Percentiles rank a stretch among this genome's conserved stretches.
Conservation (phyloP, 2,329 filamentous ascomycete species). For the Trichoderma breve region DNA sequence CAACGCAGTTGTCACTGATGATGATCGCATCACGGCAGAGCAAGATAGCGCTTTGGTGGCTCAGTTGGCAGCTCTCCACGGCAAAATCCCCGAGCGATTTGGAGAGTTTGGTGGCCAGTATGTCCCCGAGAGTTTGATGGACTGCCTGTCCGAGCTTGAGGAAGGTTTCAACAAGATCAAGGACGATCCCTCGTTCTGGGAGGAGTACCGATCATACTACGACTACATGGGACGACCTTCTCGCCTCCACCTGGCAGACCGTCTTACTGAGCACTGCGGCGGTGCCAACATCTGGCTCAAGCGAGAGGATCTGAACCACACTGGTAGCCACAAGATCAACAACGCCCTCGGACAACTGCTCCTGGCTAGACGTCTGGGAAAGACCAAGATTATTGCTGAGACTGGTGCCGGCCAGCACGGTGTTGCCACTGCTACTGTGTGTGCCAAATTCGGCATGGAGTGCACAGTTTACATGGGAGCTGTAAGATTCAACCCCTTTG, state of each 20-base stretch:
- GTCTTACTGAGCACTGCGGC: slow-evolving; percentile 82
- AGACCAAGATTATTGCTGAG: slow-evolving; percentile 96
- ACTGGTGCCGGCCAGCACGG: slow-evolving; percentile 97
- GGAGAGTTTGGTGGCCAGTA: slow-evolving; percentile 97
- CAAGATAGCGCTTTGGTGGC: slow-evolving; percentile 66
- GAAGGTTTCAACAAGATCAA: slow-evolving; percentile 84
- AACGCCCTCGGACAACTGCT: slow-evolving; percentile 94
- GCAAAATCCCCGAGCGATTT: slow-evolving; percentile 79
- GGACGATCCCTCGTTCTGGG: slow-evolving; percentile 91
- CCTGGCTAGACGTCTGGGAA: slow-evolving; percentile 79
- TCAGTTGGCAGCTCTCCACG: slow-evolving; percentile 79
- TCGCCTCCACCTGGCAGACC: slow-evolving; percentile 83
- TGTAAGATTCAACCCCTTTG: slow-evolving; percentile 35
- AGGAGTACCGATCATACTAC: slow-evolving; percentile 94
- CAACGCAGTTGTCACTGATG: slow-evolving; percentile 62
- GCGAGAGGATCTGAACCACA: slow-evolving; percentile 96
- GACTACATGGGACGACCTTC: slow-evolving; percentile 96
- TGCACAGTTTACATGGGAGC: slow-evolving; percentile 99
- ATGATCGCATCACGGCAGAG: slow-evolving; percentile 60
- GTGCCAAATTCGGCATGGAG: slow-evolving; percentile 96
- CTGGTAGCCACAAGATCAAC: slow-evolving; percentile 99
- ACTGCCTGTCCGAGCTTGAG: slow-evolving; percentile 88
- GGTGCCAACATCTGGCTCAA: slow-evolving; percentile 98
- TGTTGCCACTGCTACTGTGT: slow-evolving; percentile 95
- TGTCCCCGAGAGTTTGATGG: slow-evolving; percentile 96